Base-by-base conservation (phyloP, 2,329 filamentous ascomycete species). In the Fusarium sterilihyphosum region DNA sequence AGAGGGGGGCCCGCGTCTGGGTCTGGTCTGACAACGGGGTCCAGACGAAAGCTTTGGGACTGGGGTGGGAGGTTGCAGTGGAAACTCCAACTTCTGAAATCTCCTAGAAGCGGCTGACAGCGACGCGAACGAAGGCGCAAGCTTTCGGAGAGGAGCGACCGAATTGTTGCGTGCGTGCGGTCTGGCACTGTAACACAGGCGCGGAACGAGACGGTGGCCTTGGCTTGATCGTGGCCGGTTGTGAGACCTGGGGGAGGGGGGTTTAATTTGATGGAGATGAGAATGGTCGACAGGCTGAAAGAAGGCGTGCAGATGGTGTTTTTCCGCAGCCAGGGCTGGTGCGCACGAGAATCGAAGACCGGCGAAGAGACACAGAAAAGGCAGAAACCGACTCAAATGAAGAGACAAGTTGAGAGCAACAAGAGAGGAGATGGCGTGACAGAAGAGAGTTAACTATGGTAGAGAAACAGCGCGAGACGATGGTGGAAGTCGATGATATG, bases 11-110 rank as follows among this genome's bases (percentile, higher is more conserved):
- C 22, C 31, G 49, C 49, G 49, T 47, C 63, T 61, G 68, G 66
- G 62, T 65, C 66, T 71, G 64, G 65, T 73, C 67, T 71, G 70
- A 73, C 61, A 65, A 77, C 73, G 40, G 62, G 52, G 57, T 57
- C 65, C 50, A 54, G 63, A 61, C 47, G 65, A 69, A 57, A 69
- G 38, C 38, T 53, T 43, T 62, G 49, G 37, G 37, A 38, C 65
- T 46, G 46, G 62, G 61, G 49, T 54, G 56, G 50, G 41, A 67
- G 56, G 67, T 49, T 53, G 44, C 46, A 66, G 73, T 61, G 65
- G 58, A 67, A 74, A 69, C 63, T 60, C 59, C 49, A 63, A 61
- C 52, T 46, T 46, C 62, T 46, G 60, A 46, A 37, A 44, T 59
- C 59, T 49, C 38, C 52, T 26, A 61, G 33, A 40, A 44, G 24